These are phyloP conservation scores for Dalbergia cultrata DNA, from an alignment of 306 rosid species.

Conservation along the genomic window DNA sequence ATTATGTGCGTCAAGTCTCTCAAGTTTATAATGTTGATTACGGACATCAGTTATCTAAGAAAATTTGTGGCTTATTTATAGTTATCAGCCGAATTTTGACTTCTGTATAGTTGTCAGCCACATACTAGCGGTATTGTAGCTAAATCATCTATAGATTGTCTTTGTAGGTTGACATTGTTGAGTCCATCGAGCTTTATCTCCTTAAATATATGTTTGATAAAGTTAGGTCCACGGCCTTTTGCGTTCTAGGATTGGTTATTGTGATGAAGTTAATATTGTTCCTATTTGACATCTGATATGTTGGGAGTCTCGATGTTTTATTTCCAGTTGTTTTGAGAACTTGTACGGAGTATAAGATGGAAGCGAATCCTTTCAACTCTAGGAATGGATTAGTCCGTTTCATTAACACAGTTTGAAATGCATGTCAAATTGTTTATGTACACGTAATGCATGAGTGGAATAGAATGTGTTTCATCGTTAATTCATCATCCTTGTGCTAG, in stretches of 20 bases:
- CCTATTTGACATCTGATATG: neutral
- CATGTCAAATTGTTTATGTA: neutral
- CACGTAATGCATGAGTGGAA: neutral
- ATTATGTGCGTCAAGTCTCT: slow-evolving; percentile 6
- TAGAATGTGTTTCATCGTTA: slow-evolving; percentile 6
- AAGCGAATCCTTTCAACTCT: neutral
- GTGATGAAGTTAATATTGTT: neutral
- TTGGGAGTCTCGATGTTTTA: no score
- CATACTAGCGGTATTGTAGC: neutral
- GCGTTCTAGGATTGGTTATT: neutral
- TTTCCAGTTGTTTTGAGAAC: no score
- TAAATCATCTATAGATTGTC: neutral
- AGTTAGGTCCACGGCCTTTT: neutral
- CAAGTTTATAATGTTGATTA: slow-evolving; percentile 17
- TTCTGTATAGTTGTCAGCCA: neutral
- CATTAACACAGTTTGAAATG: neutral
- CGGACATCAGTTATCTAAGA: slow-evolving; percentile 1
- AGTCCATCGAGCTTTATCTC: neutral
- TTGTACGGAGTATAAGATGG: no score
- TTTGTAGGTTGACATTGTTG: neutral
- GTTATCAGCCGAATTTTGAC: neutral
- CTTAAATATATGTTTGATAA: neutral
- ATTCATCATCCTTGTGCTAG: neutral
- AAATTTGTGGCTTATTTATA: neutral
- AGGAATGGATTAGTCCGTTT: slow-evolving; percentile 12